These are phyloP conservation scores for Apostasia shenzhenica DNA, from an alignment of 106 monocot species.

Conservation along the genomic window DNA sequence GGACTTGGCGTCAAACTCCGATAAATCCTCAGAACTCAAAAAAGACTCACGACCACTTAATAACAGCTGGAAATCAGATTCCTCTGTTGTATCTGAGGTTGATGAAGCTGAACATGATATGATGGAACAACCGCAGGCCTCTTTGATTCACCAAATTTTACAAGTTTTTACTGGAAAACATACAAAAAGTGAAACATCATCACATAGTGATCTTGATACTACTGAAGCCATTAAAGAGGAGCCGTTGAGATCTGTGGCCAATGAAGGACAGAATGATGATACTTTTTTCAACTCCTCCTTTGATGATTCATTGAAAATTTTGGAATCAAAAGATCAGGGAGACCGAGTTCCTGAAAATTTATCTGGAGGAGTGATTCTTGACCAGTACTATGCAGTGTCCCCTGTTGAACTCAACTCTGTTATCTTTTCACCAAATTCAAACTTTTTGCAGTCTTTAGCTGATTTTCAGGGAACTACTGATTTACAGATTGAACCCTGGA, in stretches of 20 bases:
- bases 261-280: conserved; percentile 23
- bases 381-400: conserved; percentile 51
- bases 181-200: neutral
- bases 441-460: conserved; percentile 37
- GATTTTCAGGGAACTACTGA: conserved; percentile 60
- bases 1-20: conserved; percentile 21
- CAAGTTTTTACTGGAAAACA: conserved; percentile 36
- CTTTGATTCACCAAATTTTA: conserved; percentile 32
- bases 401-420: conserved; percentile 50
- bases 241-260: conserved; percentile 11
- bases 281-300: conserved; percentile 25
- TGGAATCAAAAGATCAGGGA: conserved; percentile 57
- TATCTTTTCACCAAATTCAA: conserved; percentile 64
- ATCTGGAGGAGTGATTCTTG: conserved; percentile 70
- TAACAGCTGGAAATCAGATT: conserved; percentile 18
- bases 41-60: conserved; percentile 17
- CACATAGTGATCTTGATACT: conserved; percentile 19
- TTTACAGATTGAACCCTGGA: conserved; percentile 45
- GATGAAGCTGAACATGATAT: conserved; percentile 25
- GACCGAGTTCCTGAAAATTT: conserved; percentile 59
- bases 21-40: conserved; percentile 23
- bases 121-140: conserved; percentile 28
- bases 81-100: conserved; percentile 10
- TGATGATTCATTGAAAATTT: conserved; percentile 44
- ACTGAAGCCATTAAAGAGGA: conserved; percentile 7